Evolutionary conservation across 306 rosid species (phyloP).

Genomic region (Inga laurina): DNA sequence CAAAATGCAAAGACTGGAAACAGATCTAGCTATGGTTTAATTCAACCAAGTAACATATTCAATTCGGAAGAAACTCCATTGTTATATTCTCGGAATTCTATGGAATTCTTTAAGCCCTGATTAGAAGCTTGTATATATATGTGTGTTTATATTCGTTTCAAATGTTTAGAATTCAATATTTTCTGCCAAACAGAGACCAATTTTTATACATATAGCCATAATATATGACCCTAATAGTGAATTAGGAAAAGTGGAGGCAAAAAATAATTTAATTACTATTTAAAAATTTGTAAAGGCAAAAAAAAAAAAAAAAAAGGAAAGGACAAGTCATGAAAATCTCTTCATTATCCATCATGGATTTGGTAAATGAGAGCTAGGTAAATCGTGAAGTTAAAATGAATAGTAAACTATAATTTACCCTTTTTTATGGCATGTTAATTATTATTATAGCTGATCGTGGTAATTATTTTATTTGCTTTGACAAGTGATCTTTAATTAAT

Average conservation of each 20-base stretch:
- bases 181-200: constrained; percentile 27
- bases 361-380: background rate
- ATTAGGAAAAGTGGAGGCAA: background rate
- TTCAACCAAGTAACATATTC: background rate
- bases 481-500: background rate
- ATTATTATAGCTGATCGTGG: background rate
- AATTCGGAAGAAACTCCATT: background rate
- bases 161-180: constrained; percentile 35
- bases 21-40: background rate
- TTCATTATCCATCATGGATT: background rate
- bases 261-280: background rate
- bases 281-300: background rate
- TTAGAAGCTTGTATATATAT: background rate
- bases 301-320: background rate
- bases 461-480: background rate
- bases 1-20: background rate
- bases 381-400: background rate
- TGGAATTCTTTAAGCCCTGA: background rate
- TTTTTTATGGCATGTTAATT: background rate
- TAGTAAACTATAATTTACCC: background rate
- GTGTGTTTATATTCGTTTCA: background rate
- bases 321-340: background rate
- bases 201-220: background rate
- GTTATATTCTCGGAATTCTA: constrained; percentile 17
- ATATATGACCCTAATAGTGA: constrained; percentile 11